Evolutionary conservation across 805 yeast genomes (phyloP).

Genomic region (Sugiyamaella mastotermitis): DNA sequence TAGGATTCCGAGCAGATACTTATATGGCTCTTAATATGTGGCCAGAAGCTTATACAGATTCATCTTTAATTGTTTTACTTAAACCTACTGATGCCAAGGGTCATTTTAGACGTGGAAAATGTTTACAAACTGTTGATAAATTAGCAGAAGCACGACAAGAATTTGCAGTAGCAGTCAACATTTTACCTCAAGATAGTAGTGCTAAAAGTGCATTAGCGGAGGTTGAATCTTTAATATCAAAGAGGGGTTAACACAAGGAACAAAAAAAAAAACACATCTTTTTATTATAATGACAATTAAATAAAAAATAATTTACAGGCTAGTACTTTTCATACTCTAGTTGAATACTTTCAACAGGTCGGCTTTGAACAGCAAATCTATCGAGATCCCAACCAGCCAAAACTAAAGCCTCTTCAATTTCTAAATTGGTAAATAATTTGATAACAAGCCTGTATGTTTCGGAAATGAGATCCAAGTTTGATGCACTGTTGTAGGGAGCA

Average conservation of each 20-base stretch:
- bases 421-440: constrained; percentile 15
- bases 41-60: constrained; percentile 35
- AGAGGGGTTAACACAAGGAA: too few species aligned
- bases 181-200: constrained; percentile 16
- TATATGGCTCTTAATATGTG: constrained; percentile 30
- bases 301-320: too few species aligned
- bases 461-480: constrained; percentile 9
- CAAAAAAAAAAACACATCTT: not conserved
- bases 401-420: constrained; percentile 14
- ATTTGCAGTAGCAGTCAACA: constrained; percentile 16
- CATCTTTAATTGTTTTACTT: constrained; percentile 29
- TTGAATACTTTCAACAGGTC: constrained; percentile 9
- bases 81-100: constrained; percentile 29
- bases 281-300: not conserved
- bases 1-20: constrained; percentile 35
- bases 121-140: constrained; percentile 21
- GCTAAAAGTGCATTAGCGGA: constrained; percentile 18
- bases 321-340: too few species aligned
- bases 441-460: constrained; percentile 10
- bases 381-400: constrained; percentile 23
- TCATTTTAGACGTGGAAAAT: constrained; percentile 31
- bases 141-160: constrained; percentile 21
- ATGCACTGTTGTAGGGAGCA: constrained; percentile 1
- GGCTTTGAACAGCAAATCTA: constrained; percentile 17
- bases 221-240: constrained; percentile 14